Evolutionary conservation across 352 stramenopile genomes (phyloP).

Genomic region (Pythium rishiriense): DNA sequence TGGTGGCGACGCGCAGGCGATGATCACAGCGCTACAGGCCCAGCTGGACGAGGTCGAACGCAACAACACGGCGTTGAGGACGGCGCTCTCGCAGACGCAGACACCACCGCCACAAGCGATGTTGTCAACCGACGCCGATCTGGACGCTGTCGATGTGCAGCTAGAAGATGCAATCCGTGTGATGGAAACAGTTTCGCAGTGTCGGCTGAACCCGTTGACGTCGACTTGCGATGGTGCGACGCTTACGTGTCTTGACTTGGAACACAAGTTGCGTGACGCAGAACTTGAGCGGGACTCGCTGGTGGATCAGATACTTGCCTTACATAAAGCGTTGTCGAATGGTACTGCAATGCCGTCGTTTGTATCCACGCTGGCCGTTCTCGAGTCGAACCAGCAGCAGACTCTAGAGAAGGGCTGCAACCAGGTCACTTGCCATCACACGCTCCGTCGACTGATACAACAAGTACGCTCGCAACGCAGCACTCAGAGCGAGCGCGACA

Average conservation of each 20-base stretch:
- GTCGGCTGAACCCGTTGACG: neutral
- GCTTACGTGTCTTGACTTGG: constrained; percentile 14
- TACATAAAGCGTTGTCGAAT: constrained; percentile 1
- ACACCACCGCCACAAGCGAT: neutral
- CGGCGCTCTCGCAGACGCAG: neutral
- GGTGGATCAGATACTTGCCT: constrained; percentile 7
- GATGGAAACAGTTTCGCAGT: constrained; percentile 12
- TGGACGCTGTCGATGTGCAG: constrained; percentile 16
- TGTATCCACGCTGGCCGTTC: neutral
- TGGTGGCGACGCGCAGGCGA: neutral
- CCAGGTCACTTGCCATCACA: constrained; percentile 10
- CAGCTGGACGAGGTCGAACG: constrained; percentile 18
- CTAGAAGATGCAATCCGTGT: constrained; percentile 10
- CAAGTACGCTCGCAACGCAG: neutral
- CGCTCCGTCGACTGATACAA: constrained; percentile 1
- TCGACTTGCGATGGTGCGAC: neutral
- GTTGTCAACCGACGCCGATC: neutral
- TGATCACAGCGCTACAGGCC: constrained; percentile 8
- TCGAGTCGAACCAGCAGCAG: neutral
- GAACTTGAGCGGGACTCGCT: constrained; percentile 11
- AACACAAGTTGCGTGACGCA: constrained; percentile 9
- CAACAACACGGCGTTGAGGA: constrained; percentile 7
- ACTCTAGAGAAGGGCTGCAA: neutral
- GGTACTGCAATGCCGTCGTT: neutral
- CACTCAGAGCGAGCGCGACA: neutral